Evolutionary conservation across 2,329 filamentous ascomycete species (phyloP), one percentile per base, ranked within the genome.

Genomic region (Alternaria ethzedia): DNA sequence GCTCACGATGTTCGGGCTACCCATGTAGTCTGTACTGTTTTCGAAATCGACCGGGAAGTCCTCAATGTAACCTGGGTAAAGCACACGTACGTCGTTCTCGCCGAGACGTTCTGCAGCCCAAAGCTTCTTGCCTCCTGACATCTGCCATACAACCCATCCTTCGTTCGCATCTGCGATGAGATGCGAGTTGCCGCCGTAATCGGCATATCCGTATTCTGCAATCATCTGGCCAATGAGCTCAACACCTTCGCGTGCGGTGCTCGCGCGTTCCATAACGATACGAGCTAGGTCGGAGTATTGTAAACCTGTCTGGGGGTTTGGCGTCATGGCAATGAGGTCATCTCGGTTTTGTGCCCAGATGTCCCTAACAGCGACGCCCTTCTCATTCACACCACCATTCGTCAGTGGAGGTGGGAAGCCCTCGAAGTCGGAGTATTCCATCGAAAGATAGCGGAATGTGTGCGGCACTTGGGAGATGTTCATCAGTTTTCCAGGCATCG

Each of bases 301-400:
- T 57, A 82, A 60, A 4, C 81, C 81, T 13, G 62, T 74, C 68
- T 83, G 81, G 3, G 80, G 81, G 21, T 72, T 77, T 9, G 81
- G 80, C 10, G 81, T 82, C 76, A 82, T 81, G 7, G 72, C 75
- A 55, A 79, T 75, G 1, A 83, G 71, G 36, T 82, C 81, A 10
- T 76, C 75, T 32, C 80, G 74, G 51, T 78, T 82, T 49, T 75
- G 72, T 6, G 81, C 79, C 81, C 80, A 83, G 6, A 83, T 79
- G 54, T 83, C 81, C 10, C 81, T 71, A 4, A 82, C 81, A 32
- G 78, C 76, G 17, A 83, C 75, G 26, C 81, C 80, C 55, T 78
- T 78, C 61, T 82, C 81, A 49, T 82, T 83, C 1, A 83, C 67
- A 11, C 81, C 81, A n/a, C 81, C 81, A 59, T 83, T 83, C 21